Percentiles rank a stretch among this genome's conserved stretches.
Evolutionary conservation across 2,329 filamentous ascomycete species (phyloP).

Genomic region (Phialophora macrospora): DNA sequence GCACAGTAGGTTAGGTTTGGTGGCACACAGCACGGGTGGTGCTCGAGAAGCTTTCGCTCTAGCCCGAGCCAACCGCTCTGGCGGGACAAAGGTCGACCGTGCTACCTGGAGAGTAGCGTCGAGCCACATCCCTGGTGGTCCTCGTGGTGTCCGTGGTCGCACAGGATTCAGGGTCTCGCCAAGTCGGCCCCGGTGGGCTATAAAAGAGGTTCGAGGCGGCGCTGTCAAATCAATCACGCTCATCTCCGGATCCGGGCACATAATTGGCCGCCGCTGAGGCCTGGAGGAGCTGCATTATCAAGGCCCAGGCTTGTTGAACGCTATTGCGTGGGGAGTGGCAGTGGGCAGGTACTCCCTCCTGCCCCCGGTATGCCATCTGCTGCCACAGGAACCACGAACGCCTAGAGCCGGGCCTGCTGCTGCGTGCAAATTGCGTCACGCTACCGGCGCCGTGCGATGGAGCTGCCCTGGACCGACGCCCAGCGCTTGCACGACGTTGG

Average conservation of each 20-base stretch:
- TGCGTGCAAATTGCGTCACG: constrained; percentile 20
- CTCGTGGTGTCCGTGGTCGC: constrained; percentile 11
- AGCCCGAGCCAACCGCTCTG: constrained; percentile 20
- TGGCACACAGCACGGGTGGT: constrained; percentile 3
- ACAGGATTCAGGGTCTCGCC: constrained; percentile 6
- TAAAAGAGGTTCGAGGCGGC: background rate
- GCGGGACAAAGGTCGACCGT: constrained; percentile 11
- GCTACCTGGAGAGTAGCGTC: background rate
- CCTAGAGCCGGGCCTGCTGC: background rate
- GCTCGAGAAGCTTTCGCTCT: constrained; percentile 3
- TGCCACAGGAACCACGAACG: constrained; percentile 6
- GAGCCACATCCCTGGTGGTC: constrained; percentile 8
- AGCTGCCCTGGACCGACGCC: background rate
- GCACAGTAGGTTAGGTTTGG: constrained; percentile 1
- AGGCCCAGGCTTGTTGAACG: constrained; percentile 3
- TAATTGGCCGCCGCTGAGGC: constrained; percentile 25
- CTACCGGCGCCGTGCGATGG: constrained; percentile 15
- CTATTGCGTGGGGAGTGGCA: constrained; percentile 7
- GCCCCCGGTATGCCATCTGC: constrained; percentile 1
- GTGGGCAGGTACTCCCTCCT: background rate
- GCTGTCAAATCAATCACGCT: constrained; percentile 17
- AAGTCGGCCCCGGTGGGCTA: background rate
- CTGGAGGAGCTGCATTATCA: constrained; percentile 11
- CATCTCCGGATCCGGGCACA: constrained; percentile 9
- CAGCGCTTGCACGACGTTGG: background rate